Base-by-base conservation (phyloP, 1,284 basidiomycete species). In the Ceratobasidium papillatum region DNA sequence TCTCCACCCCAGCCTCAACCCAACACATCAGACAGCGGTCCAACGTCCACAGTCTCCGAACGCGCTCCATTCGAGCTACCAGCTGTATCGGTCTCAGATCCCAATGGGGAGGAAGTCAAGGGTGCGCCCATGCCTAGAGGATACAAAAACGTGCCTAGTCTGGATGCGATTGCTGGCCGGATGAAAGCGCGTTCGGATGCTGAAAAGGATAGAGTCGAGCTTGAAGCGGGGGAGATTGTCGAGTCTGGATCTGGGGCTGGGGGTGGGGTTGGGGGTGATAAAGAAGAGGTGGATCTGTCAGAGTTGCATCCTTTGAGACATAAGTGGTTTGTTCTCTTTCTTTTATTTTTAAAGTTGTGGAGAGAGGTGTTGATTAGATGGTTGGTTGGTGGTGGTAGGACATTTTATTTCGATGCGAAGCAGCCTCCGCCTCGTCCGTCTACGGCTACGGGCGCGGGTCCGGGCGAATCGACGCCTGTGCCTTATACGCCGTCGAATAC, bases 151-250 rank as follows among this genome's bases (percentile, higher is more conserved):
- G 74, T 77, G n/a, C 77, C 77, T 17, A 74, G 68, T 30, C 38
- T 77, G 32, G 77, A 77, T 45, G 77, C 77, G n/a, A 77, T 77
- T 69, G 72, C 77, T 17, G 75, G 69, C 22, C 76, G 77, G n/a
- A 32, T 77, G 56, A 71, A 68, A 38, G 63, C 73, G 47, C 36
- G 56, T 9, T n/a, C n/a, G n/a, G 54, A 66, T 43, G 61, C 54
- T 56, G 45, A 36, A 9, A 74, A 69, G 32, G 51, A 63, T n/a
- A 58, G 36, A 19, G 56, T 47, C 12, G n/a, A 63, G 38, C 4
- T 59, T 32, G 43, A 61, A 25, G 27, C 63, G 19, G 64, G 41
- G 5, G 58, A 51, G 47, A 47, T 47, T 47, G 43, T 36, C 19
- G 65, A 71, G 74, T 32, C 41, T 43, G 58, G 34, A n/a, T 41